Percentiles rank a stretch among this genome's conserved stretches.
Conservation (phyloP, 2,329 filamentous ascomycete species). For the Fusarium circinatum region DNA sequence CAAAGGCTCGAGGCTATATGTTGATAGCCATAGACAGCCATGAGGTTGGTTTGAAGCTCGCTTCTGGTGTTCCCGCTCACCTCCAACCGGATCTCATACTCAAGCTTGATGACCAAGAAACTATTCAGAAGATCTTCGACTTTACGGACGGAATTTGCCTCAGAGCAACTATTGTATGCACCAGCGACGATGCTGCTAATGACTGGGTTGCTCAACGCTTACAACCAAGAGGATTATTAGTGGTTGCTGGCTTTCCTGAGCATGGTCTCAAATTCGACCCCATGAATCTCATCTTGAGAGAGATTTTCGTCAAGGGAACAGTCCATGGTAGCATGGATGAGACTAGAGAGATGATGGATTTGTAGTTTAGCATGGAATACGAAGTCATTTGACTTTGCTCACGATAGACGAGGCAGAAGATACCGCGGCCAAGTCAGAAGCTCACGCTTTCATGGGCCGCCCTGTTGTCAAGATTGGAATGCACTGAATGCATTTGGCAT, state of each 20-base stretch:
- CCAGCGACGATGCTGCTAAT: constrained; percentile 21
- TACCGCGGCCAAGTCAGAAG: constrained; percentile 5
- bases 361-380: constrained; percentile 16
- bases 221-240: constrained; percentile 18
- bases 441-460: constrained; percentile 9
- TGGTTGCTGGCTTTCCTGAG: constrained; percentile 29
- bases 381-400: constrained; percentile 25
- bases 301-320: constrained; percentile 27
- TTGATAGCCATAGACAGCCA: constrained; percentile 44
- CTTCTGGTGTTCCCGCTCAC: constrained; percentile 26
- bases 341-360: constrained; percentile 21
- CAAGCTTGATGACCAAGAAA: background rate
- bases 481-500: background rate
- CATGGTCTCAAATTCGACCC: constrained; percentile 32
- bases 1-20: constrained; percentile 42
- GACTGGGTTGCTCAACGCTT: constrained; percentile 31
- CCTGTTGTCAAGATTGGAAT: constrained; percentile 17
- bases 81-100: constrained; percentile 32
- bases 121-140: constrained; percentile 14
- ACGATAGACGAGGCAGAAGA: constrained; percentile 25
- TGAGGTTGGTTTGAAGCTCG: constrained; percentile 23
- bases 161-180: constrained; percentile 27
- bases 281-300: constrained; percentile 23
- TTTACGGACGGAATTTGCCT: constrained; percentile 31
- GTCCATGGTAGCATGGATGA: constrained; percentile 31